phyloP scores from a whole-genome alignment of 176 grass and related monocot species.

The Hyparrhenia diplandra region DNA sequence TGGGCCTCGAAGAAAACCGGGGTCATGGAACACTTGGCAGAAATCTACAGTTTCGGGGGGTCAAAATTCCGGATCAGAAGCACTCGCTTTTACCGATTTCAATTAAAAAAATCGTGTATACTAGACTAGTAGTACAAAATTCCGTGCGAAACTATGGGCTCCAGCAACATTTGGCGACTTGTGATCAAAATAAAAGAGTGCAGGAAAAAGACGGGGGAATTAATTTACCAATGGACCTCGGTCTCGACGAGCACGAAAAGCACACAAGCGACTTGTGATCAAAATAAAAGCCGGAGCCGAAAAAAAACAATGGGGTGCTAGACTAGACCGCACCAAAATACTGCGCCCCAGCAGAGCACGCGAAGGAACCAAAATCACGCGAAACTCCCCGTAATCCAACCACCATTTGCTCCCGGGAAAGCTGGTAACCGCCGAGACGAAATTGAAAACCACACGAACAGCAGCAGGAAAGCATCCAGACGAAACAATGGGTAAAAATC shows the following conservation, averaged over 20 bases:
- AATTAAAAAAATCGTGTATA: no score
- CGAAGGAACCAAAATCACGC: not conserved
- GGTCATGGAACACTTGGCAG: not conserved
- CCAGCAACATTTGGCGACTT: constrained; percentile 9
- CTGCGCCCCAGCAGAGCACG: no score
- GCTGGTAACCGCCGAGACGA: not conserved
- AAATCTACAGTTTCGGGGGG: no score
- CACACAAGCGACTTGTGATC: constrained; percentile 53
- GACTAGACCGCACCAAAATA: no score
- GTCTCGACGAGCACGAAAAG: constrained; percentile 21
- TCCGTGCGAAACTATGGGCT: no score
- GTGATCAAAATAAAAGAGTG: not conserved
- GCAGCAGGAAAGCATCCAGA: not conserved
- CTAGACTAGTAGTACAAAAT: no score
- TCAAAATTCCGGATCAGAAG: no score
- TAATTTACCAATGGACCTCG: not conserved
- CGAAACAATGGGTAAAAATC: not conserved
- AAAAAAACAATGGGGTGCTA: no score
- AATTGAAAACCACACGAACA: not conserved
- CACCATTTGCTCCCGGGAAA: not conserved
- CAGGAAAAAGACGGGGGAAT: not conserved
- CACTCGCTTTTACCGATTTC: no score
- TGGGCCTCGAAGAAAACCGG: not conserved
- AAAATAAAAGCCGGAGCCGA: no score
- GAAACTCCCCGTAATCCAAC: constrained; percentile 1